These are phyloP conservation scores for Maudiozyma bulderi DNA, from an alignment of 805 yeast species.

Conservation along the genomic window DNA sequence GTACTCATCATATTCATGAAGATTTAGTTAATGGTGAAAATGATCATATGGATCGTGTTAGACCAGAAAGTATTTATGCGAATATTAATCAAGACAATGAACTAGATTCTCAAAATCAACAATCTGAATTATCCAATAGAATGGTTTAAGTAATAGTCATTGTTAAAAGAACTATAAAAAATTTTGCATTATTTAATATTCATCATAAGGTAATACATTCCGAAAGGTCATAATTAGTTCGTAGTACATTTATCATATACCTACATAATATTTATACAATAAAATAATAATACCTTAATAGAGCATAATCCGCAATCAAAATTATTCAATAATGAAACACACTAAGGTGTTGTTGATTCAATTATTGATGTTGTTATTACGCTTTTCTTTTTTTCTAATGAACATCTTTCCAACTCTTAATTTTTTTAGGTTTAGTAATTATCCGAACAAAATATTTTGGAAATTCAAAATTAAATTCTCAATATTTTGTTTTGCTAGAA, in stretches of 20 bases:
- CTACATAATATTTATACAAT: no score
- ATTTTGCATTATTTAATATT: no score
- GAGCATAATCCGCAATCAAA: no score
- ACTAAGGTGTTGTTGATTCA: not conserved
- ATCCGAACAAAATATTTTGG: not conserved
- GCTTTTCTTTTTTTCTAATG: not conserved
- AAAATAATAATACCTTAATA: no score
- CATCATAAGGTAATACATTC: no score
- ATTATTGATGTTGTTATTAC: not conserved
- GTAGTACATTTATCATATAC: no score
- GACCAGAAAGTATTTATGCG: conserved; percentile 1
- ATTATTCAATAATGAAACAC: no score
- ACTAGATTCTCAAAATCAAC: not conserved
- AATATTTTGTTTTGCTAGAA: no score
- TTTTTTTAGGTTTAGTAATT: not conserved
- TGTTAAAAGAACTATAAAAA: not conserved
- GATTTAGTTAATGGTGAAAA: not conserved
- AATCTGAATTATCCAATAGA: not conserved
- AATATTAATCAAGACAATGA: not conserved
- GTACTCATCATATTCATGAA: not conserved
- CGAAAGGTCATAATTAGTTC: no score
- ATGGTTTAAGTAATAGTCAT: not conserved
- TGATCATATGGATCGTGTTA: not conserved
- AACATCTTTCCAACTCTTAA: not conserved
- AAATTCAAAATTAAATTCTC: no score